These are phyloP conservation scores for Neurospora sublineolata DNA, from an alignment of 495 filamentous ascomycete species.

Conservation along the genomic window DNA sequence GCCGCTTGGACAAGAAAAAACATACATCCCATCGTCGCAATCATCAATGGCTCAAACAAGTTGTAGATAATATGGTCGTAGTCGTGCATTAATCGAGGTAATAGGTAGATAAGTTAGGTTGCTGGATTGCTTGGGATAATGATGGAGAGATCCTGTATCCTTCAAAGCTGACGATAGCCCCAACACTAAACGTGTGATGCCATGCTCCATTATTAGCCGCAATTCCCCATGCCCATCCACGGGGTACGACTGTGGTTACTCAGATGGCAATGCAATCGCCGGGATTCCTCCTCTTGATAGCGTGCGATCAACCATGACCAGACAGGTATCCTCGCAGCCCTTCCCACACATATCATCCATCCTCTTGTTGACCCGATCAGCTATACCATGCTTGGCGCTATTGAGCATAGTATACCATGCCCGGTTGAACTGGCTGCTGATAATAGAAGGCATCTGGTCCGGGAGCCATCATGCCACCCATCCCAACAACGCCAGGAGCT, in stretches of 20 bases:
- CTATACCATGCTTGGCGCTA: constrained; percentile 1
- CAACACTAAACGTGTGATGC: neutral
- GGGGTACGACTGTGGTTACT: neutral
- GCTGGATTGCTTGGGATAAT: neutral
- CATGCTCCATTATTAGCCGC: neutral
- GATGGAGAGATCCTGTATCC: neutral
- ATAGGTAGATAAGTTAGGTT: neutral
- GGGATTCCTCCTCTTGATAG: neutral
- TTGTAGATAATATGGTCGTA: neutral
- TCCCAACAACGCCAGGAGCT: constrained; percentile 44
- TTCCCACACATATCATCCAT: neutral
- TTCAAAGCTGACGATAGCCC: neutral
- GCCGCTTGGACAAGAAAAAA: neutral
- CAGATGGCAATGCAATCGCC: neutral
- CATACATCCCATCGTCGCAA: neutral
- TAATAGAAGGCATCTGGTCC: constrained; percentile 62
- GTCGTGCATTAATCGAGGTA: neutral
- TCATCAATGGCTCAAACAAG: neutral
- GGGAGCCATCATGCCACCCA: constrained; percentile 75
- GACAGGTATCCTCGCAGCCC: neutral
- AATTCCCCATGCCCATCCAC: neutral
- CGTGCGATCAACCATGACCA: neutral
- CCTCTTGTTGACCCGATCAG: neutral
- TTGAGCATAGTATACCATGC: constrained; percentile 47
- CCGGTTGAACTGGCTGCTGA: constrained; percentile 44